These are phyloP conservation scores for Pseudocercospora vitis DNA, from an alignment of 2,329 filamentous ascomycete species.

Conservation along the genomic window DNA sequence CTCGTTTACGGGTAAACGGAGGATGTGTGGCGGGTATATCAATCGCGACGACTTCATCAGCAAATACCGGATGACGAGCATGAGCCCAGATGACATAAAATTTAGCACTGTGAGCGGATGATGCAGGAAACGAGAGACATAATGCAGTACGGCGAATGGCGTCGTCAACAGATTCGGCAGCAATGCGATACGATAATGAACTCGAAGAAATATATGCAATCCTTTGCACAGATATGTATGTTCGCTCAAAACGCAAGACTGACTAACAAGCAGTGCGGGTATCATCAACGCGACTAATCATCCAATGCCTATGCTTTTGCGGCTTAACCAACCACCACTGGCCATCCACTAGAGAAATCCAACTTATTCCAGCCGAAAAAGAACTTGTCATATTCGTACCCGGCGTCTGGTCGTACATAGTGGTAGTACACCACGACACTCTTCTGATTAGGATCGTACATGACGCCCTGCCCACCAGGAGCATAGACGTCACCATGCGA, in stretches of 20 bases:
- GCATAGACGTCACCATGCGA: constrained; percentile 63
- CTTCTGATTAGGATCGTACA: constrained; percentile 46
- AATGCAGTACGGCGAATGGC: neutral
- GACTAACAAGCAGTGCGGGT: neutral
- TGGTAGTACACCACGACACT: constrained; percentile 64
- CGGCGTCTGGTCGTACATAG: constrained; percentile 42
- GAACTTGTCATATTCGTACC: constrained; percentile 27
- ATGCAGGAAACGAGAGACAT: neutral
- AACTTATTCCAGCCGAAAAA: constrained; percentile 32
- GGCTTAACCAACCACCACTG: constrained; percentile 18
- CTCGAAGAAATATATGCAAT: neutral
- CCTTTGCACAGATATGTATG: constrained; percentile 2
- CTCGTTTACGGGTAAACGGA: constrained; percentile 76
- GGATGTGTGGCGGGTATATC: constrained; percentile 89
- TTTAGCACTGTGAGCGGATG: constrained; percentile 32
- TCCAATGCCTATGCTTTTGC: neutral
- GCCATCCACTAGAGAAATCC: constrained; percentile 28
- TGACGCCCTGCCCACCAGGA: constrained; percentile 64
- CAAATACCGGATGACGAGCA: constrained; percentile 71
- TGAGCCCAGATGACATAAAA: constrained; percentile 37
- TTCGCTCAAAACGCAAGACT: neutral
- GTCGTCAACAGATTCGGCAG: constrained; percentile 1
- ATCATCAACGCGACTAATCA: neutral
- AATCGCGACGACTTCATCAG: constrained; percentile 80
- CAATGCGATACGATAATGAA: neutral